Percentiles rank a stretch among this genome's conserved stretches.
Evolutionary conservation across 1,139 yeast species (phyloP).

Genomic region (Kurtzmaniella quercitrusa): DNA sequence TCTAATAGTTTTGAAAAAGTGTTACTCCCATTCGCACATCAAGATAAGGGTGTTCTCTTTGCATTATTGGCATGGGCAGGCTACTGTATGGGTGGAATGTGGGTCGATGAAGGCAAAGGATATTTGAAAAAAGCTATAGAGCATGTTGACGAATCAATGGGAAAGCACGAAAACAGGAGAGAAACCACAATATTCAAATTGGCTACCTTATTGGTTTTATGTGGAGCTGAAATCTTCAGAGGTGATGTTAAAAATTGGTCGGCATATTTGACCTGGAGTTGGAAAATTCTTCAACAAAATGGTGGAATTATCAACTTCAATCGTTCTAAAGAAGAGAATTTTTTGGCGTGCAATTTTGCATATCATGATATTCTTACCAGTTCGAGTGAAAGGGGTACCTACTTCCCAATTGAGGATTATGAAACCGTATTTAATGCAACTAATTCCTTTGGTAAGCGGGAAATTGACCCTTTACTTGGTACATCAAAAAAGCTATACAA

Average conservation of each 20-base stretch:
- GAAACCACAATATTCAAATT: constrained; percentile 37
- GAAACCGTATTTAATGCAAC: constrained; percentile 46
- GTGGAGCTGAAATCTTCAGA: constrained; percentile 71
- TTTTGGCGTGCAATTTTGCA: constrained; percentile 78
- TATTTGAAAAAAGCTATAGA: constrained; percentile 46
- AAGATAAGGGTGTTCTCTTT: constrained; percentile 63
- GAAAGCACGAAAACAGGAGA: constrained; percentile 12
- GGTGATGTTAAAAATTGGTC: constrained; percentile 77
- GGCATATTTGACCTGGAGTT: constrained; percentile 56
- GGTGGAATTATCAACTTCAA: constrained; percentile 59
- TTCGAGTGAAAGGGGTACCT: constrained; percentile 54
- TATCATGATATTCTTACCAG: constrained; percentile 76
- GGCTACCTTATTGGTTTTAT: constrained; percentile 62
- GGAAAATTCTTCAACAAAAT: constrained; percentile 48
- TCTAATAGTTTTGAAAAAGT: constrained; percentile 68
- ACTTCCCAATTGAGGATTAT: constrained; percentile 55
- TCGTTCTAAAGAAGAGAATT: constrained; percentile 57
- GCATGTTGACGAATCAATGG: constrained; percentile 25
- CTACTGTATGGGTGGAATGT: constrained; percentile 51
- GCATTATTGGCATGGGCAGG: constrained; percentile 79
- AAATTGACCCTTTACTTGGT: constrained; percentile 67
- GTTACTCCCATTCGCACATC: constrained; percentile 75
- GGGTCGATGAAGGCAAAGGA: constrained; percentile 40
- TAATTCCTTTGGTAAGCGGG: constrained; percentile 31
- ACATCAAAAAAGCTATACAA: constrained; percentile 64